Conservation (phyloP, 805 yeast genomes). For the Wickerhamiella spandovensis region DNA sequence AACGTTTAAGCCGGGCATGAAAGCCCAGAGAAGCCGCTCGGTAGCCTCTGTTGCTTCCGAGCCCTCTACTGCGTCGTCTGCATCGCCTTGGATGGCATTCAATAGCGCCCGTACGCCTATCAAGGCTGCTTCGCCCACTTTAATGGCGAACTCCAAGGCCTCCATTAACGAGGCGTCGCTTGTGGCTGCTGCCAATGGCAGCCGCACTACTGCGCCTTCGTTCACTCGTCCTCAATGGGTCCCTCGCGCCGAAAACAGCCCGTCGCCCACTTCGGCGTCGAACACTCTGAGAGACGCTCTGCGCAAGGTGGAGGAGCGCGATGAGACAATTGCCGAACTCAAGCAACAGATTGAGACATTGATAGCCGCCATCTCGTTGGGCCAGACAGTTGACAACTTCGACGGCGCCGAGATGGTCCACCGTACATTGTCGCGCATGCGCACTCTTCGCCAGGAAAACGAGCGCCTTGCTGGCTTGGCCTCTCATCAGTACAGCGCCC, state of each 20-base stretch:
- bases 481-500: conserved; percentile 9
- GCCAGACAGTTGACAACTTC: conserved; percentile 5
- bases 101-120: background rate
- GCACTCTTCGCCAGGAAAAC: conserved; percentile 16
- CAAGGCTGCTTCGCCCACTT: background rate
- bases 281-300: background rate
- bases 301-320: background rate
- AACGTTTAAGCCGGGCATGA: background rate
- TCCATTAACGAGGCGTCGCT: background rate
- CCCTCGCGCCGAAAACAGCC: background rate
- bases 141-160: background rate
- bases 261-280: background rate
- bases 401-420: conserved; percentile 18
- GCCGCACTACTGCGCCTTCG: background rate
- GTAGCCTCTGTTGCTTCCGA: background rate
- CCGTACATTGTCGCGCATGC: conserved; percentile 15
- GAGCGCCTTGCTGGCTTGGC: conserved; percentile 9
- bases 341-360: conserved; percentile 15
- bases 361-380: conserved; percentile 13
- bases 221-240: background rate
- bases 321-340: conserved; percentile 10
- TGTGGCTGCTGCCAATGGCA: background rate
- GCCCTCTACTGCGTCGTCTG: no score
- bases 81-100: background rate
- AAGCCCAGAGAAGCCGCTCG: background rate